A percentile compares a stretch with the other conserved stretches of the same genome.
Evolutionary conservation across 768 basidiomycete species (phyloP).

Genomic region (Rhodosporidiobolus sp.): DNA sequence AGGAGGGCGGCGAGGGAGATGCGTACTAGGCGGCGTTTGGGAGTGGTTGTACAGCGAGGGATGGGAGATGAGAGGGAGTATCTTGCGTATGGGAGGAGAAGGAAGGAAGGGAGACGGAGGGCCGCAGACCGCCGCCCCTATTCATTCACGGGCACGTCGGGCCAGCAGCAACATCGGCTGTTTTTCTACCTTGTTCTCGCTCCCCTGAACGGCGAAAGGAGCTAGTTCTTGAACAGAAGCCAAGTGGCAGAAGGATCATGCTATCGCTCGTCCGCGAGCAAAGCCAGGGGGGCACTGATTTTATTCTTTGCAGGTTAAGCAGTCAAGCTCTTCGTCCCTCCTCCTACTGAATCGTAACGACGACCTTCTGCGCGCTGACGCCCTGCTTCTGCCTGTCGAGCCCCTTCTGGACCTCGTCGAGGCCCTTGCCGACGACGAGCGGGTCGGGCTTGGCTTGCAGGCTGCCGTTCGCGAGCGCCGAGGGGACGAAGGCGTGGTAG

Average conservation of each 20-base stretch:
- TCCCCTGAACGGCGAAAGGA: no score
- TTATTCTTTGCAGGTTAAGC: no score
- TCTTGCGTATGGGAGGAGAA: no score
- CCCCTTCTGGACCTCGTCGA: conserved; percentile 35
- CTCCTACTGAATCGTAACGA: conserved; percentile 5
- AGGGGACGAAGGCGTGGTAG: conserved; percentile 35
- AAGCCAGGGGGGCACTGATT: no score
- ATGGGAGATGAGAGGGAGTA: background rate
- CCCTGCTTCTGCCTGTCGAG: conserved; percentile 36
- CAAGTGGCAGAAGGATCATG: no score
- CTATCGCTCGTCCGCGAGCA: no score
- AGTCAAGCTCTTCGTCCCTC: no score
- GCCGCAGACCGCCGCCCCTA: no score
- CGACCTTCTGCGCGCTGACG: conserved; percentile 39
- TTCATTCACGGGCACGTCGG: no score
- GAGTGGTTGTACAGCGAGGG: background rate
- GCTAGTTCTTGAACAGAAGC: no score
- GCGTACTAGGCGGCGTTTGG: conserved; percentile 66
- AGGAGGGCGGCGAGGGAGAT: conserved; percentile 94
- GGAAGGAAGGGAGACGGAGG: background rate
- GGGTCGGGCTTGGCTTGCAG: conserved; percentile 31
- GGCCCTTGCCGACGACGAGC: conserved; percentile 36
- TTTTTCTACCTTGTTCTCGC: background rate
- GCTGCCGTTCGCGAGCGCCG: conserved; percentile 29
- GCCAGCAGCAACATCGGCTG: background rate